These are phyloP conservation scores for Penicillium ochrochloron DNA, from an alignment of 495 filamentous ascomycete genomes.

Conservation along the genomic window DNA sequence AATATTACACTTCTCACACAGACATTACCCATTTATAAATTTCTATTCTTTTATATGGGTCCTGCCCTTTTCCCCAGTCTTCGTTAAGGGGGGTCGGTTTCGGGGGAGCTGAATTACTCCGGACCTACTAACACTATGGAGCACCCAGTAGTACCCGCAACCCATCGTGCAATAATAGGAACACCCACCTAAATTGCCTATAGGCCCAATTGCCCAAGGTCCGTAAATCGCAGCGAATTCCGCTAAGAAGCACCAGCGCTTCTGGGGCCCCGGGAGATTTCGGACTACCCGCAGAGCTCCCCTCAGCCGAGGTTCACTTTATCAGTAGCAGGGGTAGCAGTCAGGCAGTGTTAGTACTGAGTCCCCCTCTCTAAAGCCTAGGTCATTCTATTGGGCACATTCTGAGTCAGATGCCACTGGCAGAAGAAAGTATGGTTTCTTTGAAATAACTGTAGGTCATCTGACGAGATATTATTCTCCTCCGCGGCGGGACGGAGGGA, in stretches of 20 bases:
- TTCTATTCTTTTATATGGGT: not conserved
- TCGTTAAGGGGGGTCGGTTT: not conserved
- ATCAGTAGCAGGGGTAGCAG: no score
- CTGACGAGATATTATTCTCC: conserved; percentile 1
- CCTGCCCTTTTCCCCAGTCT: not conserved
- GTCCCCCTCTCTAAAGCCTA: not conserved
- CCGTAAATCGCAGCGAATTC: conserved; percentile 20
- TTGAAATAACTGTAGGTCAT: conserved; percentile 3
- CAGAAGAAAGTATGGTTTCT: not conserved
- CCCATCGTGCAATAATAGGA: not conserved
- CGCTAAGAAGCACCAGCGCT: not conserved
- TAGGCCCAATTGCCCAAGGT: not conserved
- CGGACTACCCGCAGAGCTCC: conserved; percentile 32
- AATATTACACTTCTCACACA: not conserved
- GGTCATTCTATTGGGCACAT: not conserved
- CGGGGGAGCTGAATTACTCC: conserved; percentile 22
- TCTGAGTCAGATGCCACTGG: not conserved
- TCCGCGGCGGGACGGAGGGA: conserved; percentile 18
- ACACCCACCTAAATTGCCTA: not conserved
- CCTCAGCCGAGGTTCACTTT: conserved; percentile 41
- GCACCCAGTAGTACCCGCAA: not conserved
- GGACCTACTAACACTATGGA: not conserved
- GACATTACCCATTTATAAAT: not conserved
- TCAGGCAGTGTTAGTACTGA: not conserved
- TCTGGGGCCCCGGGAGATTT: conserved; percentile 29